These are phyloP conservation scores for Marasmius fiardii DNA, from an alignment of 1,284 basidiomycete genomes.

Conservation along the genomic window DNA sequence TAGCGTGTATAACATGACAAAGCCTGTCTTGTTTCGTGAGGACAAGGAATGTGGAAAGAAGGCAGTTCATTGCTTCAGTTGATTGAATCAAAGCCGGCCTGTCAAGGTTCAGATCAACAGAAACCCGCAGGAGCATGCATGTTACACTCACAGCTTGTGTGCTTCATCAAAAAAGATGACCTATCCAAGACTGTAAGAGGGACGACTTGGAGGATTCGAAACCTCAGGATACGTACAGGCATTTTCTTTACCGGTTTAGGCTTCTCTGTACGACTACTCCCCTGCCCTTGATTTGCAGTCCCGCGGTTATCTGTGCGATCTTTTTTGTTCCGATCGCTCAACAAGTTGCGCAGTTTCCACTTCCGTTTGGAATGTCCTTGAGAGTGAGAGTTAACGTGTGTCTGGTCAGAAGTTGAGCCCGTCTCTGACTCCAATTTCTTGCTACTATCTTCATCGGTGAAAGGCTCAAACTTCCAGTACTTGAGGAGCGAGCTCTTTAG, in stretches of 20 bases:
- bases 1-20: constrained; percentile 81
- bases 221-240: constrained; percentile 40
- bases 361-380: constrained; percentile 19
- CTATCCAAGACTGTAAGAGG: constrained; percentile 20
- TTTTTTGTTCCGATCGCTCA: constrained; percentile 27
- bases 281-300: constrained; percentile 17
- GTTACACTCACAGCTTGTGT: constrained; percentile 62
- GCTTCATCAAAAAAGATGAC: constrained; percentile 81
- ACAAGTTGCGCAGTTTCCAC: constrained; percentile 19
- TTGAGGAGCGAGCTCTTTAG: constrained; percentile 63
- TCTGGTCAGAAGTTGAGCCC: constrained; percentile 29
- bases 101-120: constrained; percentile 5
- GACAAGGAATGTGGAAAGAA: constrained; percentile 81
- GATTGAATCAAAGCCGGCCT: constrained; percentile 74
- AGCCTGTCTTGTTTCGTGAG: constrained; percentile 81
- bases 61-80: constrained; percentile 73
- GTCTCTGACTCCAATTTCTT: constrained; percentile 22
- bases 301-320: constrained; percentile 2
- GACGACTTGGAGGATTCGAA: not conserved
- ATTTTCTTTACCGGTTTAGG: constrained; percentile 56
- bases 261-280: constrained; percentile 27
- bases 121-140: constrained; percentile 7
- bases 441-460: constrained; percentile 25
- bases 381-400: constrained; percentile 23
- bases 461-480: constrained; percentile 67